A percentile compares a stretch with the other conserved stretches of the same genome.
These are phyloP conservation scores for Vaccinium corymbosum DNA, from an alignment of 148 eudicot species.

Conservation along the genomic window DNA sequence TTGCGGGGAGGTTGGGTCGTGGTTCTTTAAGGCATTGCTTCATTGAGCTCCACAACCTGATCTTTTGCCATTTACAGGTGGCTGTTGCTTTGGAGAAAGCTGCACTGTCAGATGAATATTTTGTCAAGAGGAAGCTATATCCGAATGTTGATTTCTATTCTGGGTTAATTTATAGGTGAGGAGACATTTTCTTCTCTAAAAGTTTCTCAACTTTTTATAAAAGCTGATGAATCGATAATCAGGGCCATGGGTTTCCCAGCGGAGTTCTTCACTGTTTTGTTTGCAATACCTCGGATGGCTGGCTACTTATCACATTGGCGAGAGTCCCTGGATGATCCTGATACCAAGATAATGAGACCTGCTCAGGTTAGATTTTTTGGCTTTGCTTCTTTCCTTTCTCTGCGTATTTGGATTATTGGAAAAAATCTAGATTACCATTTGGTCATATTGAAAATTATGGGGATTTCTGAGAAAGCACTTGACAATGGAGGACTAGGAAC, in stretches of 20 bases:
- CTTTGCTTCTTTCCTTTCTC: background rate
- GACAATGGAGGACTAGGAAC: background rate
- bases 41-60: background rate
- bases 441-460: background rate
- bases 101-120: constrained; percentile 94
- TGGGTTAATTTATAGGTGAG: constrained; percentile 94
- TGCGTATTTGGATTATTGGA: background rate
- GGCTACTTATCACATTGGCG: constrained; percentile 95
- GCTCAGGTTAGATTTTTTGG: constrained; percentile 56
- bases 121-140: constrained; percentile 85
- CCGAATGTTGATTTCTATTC: constrained; percentile 99
- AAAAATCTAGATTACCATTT: background rate
- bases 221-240: constrained; percentile 22
- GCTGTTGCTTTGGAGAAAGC: constrained; percentile 98
- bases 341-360: constrained; percentile 99
- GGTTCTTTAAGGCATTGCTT: background rate
- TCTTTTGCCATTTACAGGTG: constrained; percentile 49
- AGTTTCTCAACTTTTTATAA: background rate
- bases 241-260: constrained; percentile 99
- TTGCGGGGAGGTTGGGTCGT: background rate
- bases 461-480: background rate
- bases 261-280: constrained; percentile 88
- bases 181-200: background rate
- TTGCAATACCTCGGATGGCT: constrained; percentile 99
- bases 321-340: constrained; percentile 98